A percentile compares a stretch with the other conserved stretches of the same genome.
Conservation (phyloP, 768 basidiomycete genomes). For the Lentinus tigrinus region DNA sequence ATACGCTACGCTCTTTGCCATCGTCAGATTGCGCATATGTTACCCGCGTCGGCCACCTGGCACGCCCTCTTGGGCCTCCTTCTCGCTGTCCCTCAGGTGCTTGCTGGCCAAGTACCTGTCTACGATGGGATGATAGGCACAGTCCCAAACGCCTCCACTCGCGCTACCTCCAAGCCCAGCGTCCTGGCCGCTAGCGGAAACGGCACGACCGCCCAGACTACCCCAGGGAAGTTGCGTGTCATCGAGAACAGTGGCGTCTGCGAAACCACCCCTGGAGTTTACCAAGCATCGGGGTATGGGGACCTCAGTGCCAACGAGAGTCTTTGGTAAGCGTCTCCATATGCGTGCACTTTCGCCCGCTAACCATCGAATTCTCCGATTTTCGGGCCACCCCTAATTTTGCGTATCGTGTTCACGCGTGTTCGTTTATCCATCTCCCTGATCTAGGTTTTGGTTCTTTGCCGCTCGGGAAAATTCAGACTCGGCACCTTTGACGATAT, state of each 20-base stretch:
- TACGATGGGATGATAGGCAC: conserved; percentile 52
- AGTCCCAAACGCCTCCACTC: conserved; percentile 26
- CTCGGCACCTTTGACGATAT: conserved; percentile 59
- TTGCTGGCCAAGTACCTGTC: conserved; percentile 46
- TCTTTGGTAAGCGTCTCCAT: conserved; percentile 43
- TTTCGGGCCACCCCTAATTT: not conserved
- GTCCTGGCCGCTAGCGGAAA: conserved; percentile 10
- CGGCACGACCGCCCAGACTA: conserved; percentile 12
- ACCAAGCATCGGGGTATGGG: conserved; percentile 63
- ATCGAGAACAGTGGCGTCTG: conserved; percentile 64
- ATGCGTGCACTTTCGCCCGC: no score
- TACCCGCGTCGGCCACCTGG: conserved; percentile 4
- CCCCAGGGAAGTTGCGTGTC: conserved; percentile 51
- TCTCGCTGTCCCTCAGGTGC: conserved; percentile 16
- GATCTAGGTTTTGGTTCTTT: conserved; percentile 66
- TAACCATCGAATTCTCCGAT: not conserved
- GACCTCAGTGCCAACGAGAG: conserved; percentile 55
- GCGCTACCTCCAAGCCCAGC: not conserved
- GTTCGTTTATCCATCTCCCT: not conserved
- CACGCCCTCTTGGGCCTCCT: conserved; percentile 13
- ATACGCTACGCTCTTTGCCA: not conserved
- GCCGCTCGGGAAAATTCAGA: conserved; percentile 59
- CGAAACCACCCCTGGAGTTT: conserved; percentile 63
- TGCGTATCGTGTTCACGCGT: no score
- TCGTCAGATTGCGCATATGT: conserved; percentile 14